Base-by-base conservation (phyloP, 75 land plant genomes). In the Pinus albicaulis region DNA sequence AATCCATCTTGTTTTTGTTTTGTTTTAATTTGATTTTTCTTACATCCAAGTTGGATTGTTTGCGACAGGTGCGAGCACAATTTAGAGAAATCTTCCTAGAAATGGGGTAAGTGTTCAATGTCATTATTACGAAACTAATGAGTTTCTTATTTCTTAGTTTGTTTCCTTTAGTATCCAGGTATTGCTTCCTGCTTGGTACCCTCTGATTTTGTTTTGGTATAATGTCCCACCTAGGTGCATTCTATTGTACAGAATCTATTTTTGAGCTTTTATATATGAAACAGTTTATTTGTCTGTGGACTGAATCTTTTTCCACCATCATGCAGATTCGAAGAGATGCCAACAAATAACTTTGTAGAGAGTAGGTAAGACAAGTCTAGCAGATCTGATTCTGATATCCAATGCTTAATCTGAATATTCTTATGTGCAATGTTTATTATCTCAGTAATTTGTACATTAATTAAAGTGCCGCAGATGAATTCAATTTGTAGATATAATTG, bases 251-350 rank as follows among this genome's bases (percentile, higher is more conserved):
- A 68, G 3, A 68, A 17, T 3, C 71, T 36, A 38, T 20, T 41
- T 34, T 44, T 68, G 53, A 28, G 71, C 53, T 41, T 38, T 4
- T 10, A 36, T 77, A 15, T 73, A n/a, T 77, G 23, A 36, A 23
- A 63, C 5, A 8, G 31, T 70, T 63, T 76, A 28, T 16, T 24
- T 74, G 4, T 38, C 28, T 77, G 7, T 31, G 75, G 8, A 22
- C 11, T n/a, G 69, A 48, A 44, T 10, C 12, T 10, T 48, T 48
- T 48, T 48, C 44, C 57, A 16, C 79, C 56, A 64, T 73, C 48
- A 16, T 77, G 76, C 88, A 96, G 99, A 61, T 96, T 94, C 78
- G 98, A 94, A 76, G 98, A 94, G 87, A 96, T 96, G 99, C 95
- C 98, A 12, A 96, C 99, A 57, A 94, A 94, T 82, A 96, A 90